A percentile compares a stretch with the other conserved stretches of the same genome.
phyloP scores from a whole-genome alignment of 495 filamentous ascomycete genomes.

The Neurospora sublineolata region DNA sequence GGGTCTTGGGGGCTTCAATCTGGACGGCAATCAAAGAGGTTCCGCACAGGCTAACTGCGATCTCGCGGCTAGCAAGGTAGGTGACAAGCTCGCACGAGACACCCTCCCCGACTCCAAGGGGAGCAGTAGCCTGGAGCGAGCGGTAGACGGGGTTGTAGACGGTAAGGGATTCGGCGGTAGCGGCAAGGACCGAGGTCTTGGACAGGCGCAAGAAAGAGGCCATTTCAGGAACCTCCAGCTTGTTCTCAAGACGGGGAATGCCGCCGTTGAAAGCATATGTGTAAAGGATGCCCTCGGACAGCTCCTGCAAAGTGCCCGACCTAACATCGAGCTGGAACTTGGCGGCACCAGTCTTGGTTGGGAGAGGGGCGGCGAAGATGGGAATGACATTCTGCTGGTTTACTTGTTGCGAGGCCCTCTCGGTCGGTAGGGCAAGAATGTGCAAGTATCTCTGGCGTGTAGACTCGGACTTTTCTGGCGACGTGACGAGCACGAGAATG shows the following conservation, averaged over 20 bases:
- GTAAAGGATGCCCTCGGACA: slow-evolving; percentile 30
- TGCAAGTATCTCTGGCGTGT: slow-evolving; percentile 30
- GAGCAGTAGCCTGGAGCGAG: slow-evolving; percentile 46
- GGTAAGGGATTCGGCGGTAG: slow-evolving; percentile 28
- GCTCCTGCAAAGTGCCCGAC: slow-evolving; percentile 43
- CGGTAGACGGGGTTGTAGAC: slow-evolving; percentile 58
- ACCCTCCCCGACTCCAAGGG: slow-evolving; percentile 25
- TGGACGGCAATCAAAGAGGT: slow-evolving; percentile 50
- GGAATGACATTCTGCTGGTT: slow-evolving; percentile 14
- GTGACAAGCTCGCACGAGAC: slow-evolving; percentile 37
- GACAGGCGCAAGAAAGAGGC: slow-evolving; percentile 42
- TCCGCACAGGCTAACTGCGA: slow-evolving; percentile 47
- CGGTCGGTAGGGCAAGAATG: slow-evolving; percentile 29
- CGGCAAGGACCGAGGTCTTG: slow-evolving; percentile 37
- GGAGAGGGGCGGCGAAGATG: slow-evolving; percentile 18
- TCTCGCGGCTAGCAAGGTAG: slow-evolving; percentile 52
- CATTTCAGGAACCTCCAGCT: slow-evolving; percentile 23
- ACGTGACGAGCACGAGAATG: slow-evolving; percentile 35
- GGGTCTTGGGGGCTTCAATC: slow-evolving; percentile 47
- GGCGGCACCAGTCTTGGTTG: slow-evolving; percentile 7
- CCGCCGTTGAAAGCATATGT: slow-evolving; percentile 41
- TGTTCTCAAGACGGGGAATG: slow-evolving; percentile 32
- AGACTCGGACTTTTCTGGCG: slow-evolving; percentile 2
- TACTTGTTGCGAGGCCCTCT: slow-evolving; percentile 13
- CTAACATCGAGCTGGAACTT: slow-evolving; percentile 43